Conservation (phyloP, 2,329 filamentous ascomycete genomes). For the Chrysosporium keratinophilum region DNA sequence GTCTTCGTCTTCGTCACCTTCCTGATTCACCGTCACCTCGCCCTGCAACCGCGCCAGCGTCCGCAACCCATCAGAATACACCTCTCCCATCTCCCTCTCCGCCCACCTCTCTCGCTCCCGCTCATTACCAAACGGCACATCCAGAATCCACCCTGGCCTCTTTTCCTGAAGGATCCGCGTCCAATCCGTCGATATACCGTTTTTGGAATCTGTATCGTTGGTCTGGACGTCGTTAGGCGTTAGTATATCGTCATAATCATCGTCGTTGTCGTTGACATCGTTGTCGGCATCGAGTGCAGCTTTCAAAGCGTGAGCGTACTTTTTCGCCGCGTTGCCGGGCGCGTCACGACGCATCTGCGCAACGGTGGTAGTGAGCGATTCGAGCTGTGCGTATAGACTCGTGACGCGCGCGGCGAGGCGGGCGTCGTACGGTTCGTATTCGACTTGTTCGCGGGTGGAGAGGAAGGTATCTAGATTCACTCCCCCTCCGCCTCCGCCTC, state of each 20-base stretch:
- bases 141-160: slow-evolving; percentile 24
- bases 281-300: slow-evolving; percentile 31
- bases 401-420: slow-evolving; percentile 35
- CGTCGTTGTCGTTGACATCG: slow-evolving; percentile 49
- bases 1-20: slow-evolving; percentile 15
- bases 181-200: not conserved
- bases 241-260: slow-evolving; percentile 21
- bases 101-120: slow-evolving; percentile 31
- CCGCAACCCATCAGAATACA: slow-evolving; percentile 34
- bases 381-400: slow-evolving; percentile 39
- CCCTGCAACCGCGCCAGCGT: slow-evolving; percentile 33
- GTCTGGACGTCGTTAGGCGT: not conserved
- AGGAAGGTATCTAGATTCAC: slow-evolving; percentile 23
- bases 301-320: slow-evolving; percentile 29
- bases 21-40: slow-evolving; percentile 21
- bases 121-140: slow-evolving; percentile 26
- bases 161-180: not conserved
- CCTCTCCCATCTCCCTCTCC: slow-evolving; percentile 33
- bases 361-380: slow-evolving; percentile 39
- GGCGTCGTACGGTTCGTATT: slow-evolving; percentile 39
- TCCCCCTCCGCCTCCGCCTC: no score
- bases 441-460: slow-evolving; percentile 35
- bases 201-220: not conserved
- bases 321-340: slow-evolving; percentile 33
- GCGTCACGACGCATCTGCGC: slow-evolving; percentile 38